phyloP scores from a whole-genome alignment of 352 stramenopile species.

The Salisapilia sapeloensis region DNA sequence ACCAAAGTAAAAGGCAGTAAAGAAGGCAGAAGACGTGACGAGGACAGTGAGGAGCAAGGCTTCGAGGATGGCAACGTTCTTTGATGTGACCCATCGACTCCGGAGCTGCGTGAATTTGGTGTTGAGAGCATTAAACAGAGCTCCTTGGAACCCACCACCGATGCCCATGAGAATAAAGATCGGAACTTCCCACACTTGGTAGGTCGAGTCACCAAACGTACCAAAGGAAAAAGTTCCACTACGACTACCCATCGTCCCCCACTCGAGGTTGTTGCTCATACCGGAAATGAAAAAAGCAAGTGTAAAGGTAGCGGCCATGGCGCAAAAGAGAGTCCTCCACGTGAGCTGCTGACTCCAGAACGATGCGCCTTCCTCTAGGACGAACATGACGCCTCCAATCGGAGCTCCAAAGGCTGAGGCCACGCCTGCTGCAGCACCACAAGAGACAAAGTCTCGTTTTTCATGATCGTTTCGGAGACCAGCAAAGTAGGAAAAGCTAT shows the following conservation, averaged over 20 bases:
- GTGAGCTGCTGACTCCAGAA: slow-evolving; percentile 79
- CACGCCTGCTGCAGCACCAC: slow-evolving; percentile 76
- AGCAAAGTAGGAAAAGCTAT: slow-evolving; percentile 72
- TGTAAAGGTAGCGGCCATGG: slow-evolving; percentile 79
- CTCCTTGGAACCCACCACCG: slow-evolving; percentile 67
- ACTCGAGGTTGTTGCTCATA: slow-evolving; percentile 58
- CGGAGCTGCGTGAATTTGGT: slow-evolving; percentile 24
- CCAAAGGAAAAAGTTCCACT: slow-evolving; percentile 60
- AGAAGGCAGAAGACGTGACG: slow-evolving; percentile 45
- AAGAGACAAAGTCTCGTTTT: slow-evolving; percentile 78
- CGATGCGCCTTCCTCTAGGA: slow-evolving; percentile 70
- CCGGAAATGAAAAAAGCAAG: slow-evolving; percentile 60
- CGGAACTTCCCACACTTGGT: slow-evolving; percentile 76
- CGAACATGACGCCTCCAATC: slow-evolving; percentile 78
- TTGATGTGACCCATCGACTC: slow-evolving; percentile 37
- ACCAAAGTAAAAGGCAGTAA: slow-evolving; percentile 36
- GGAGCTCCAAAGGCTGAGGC: slow-evolving; percentile 81
- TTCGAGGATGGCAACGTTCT: slow-evolving; percentile 33
- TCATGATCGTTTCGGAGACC: slow-evolving; percentile 82
- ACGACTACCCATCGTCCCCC: slow-evolving; percentile 52
- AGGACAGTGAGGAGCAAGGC: slow-evolving; percentile 34
- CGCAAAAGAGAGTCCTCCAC: slow-evolving; percentile 75
- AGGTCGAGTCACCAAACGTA: slow-evolving; percentile 46
- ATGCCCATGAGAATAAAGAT: slow-evolving; percentile 80
- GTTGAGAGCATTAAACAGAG: slow-evolving; percentile 64